Base-by-base conservation (phyloP, 495 filamentous ascomycete species). In the Collariella sp. region DNA sequence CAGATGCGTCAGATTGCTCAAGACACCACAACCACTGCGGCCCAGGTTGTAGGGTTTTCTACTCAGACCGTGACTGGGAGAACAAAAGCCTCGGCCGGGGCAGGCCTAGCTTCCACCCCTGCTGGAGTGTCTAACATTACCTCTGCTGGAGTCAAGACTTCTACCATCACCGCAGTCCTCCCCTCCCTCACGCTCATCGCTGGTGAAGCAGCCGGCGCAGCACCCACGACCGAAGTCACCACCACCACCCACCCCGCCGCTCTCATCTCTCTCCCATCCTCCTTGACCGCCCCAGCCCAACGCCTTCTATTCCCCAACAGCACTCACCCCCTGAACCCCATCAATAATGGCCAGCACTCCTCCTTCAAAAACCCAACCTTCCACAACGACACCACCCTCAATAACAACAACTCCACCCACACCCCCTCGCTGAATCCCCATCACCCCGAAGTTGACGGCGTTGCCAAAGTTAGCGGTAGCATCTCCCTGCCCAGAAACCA, bases 21-120 rank as follows among this genome's bases (percentile, higher is more conserved):
- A 16, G 41, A n/a, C 1, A 31, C 53, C 12, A 26, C 33, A 2
- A 18, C 44, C 23, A 26, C n/a, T 1, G 44, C 39, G 12, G 50
- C 39, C 2, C 38, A 42, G 16, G 48, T 50, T 12, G 18, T 55
- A 12, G 49, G 36, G 5, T 56, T 53, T 5, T 54, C 56, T 16
- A 56, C 54, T 2, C 58, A 41, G 12, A 52, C 54, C 20, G 42
- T 26, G 16, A 26, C 24, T 20, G 50, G 36, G 15, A 18, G 34
- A 18, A 16, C 46, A 15, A 18, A 33, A 18, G 11, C 46, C n/a
- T 24, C 31, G 36, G 31, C 24, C 24, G 41, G 7, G 12, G 45
- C 18, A 11, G 29, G 13, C 5, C 31, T 19, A 13, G 19, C 35
- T 3, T 39, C 47, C 11, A 15, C 47, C 2, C 19, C 49, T 22